These are phyloP conservation scores for Quercus cerris DNA, from an alignment of 306 rosid genomes.

Conservation along the genomic window DNA sequence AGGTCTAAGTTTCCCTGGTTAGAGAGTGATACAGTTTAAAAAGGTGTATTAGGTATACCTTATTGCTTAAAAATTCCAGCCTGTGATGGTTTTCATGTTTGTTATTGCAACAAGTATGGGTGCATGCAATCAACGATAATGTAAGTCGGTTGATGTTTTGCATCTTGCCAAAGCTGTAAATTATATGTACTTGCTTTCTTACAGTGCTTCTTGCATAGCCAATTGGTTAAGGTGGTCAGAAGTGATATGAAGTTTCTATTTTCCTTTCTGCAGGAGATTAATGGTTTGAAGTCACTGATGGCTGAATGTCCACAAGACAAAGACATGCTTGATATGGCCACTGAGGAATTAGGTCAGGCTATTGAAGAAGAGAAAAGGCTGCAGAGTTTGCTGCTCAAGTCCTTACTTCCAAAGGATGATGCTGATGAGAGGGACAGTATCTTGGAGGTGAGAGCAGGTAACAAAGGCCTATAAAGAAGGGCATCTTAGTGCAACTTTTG, in stretches of 20 bases:
- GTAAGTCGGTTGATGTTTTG: background rate
- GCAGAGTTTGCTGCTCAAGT: conserved; percentile 59
- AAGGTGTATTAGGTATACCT: background rate
- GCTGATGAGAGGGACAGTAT: conserved; percentile 95
- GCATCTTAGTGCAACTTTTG: conserved; percentile 1
- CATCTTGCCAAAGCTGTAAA: background rate
- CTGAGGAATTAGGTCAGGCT: conserved; percentile 61
- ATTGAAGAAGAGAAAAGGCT: conserved; percentile 55
- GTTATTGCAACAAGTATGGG: background rate
- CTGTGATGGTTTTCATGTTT: background rate
- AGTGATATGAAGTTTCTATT: conserved; percentile 5
- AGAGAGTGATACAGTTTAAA: background rate
- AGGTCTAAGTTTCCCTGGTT: too few species aligned
- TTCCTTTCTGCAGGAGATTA: conserved; percentile 55
- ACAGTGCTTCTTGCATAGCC: background rate
- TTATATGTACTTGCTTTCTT: background rate
- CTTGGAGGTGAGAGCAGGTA: conserved; percentile 98
- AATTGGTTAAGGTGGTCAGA: background rate
- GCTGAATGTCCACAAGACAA: conserved; percentile 70
- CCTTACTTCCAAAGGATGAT: conserved; percentile 87
- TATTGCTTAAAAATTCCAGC: background rate
- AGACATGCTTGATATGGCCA: conserved; percentile 82
- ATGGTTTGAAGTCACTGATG: conserved; percentile 61
- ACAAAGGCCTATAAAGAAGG: conserved; percentile 16
- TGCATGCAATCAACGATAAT: background rate